A percentile compares a stretch with the other conserved stretches of the same genome.
These are phyloP conservation scores for Ajuga chamaepitys DNA, from an alignment of 257 asterid genomes.

Conservation along the genomic window DNA sequence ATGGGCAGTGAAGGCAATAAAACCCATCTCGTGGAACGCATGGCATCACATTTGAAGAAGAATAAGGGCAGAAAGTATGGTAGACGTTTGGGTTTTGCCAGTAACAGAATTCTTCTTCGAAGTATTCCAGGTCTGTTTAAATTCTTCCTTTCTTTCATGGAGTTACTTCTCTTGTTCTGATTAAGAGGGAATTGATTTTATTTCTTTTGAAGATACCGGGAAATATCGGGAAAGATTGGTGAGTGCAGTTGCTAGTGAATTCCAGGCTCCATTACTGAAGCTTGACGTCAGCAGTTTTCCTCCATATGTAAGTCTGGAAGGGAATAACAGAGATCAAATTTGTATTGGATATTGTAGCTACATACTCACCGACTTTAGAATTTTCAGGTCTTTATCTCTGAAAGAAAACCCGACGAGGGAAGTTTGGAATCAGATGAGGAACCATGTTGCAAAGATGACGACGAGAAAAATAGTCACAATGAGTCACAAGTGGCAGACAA, in stretches of 20 bases:
- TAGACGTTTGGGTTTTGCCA: slow-evolving; percentile 50
- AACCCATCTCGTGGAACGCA: slow-evolving; percentile 60
- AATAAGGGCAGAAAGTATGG: slow-evolving; percentile 46
- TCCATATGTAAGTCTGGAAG: slow-evolving; percentile 45
- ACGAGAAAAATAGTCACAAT: too few relatives aligned
- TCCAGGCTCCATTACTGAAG: slow-evolving; percentile 65
- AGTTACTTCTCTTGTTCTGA: neutral
- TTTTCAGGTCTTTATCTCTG: slow-evolving; percentile 54
- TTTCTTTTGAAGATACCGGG: slow-evolving; percentile 45
- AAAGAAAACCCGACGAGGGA: slow-evolving; percentile 54
- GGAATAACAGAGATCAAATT: neutral
- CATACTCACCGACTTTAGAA: neutral
- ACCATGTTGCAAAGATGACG: slow-evolving; percentile 50
- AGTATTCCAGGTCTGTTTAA: slow-evolving; percentile 58
- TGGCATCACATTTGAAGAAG: slow-evolving; percentile 62
- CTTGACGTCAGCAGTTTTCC: slow-evolving; percentile 67
- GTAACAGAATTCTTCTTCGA: slow-evolving; percentile 69
- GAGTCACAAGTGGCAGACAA: too few relatives aligned
- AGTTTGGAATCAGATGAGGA: neutral
- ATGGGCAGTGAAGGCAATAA: slow-evolving; percentile 56
- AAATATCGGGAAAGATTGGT: slow-evolving; percentile 83
- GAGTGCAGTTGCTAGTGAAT: slow-evolving; percentile 62
- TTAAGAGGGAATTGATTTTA: neutral
- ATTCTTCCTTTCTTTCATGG: neutral
- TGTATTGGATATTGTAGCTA: neutral